Evolutionary conservation across 148 eudicot genomes (phyloP), one percentile per base, ranked within the genome.

Genomic region (Cornus controversa): DNA sequence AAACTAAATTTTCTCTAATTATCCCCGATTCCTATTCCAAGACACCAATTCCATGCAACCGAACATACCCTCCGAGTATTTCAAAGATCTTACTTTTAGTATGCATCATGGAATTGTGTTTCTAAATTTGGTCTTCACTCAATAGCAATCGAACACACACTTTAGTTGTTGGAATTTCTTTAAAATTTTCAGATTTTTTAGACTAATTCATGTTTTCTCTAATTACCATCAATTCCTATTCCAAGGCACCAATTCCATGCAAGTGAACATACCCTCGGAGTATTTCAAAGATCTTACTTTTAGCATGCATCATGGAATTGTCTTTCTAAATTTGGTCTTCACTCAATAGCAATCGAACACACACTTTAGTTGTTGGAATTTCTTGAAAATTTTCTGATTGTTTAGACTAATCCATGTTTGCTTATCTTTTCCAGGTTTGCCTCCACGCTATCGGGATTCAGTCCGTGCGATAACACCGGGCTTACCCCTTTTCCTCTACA

Each of bases 381-480:
- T 14, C 3, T 2, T 79, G 45, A n/a, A 22, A 2, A 16, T n/a
- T 34, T 9, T n/a, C 40, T 20, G 22, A 7, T n/a, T 25, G 29
- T 37, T 22, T 25, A 40, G 23, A 27, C 10, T 69, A 10, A 24
- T 66, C 45, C 6, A 22, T 57, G 5, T 37, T 31, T 23, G 14
- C 22, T 22, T 53, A 14, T 70, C 14, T 22, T 37, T 75, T 73
- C 4, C 86, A 93, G 97, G 99, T 67, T 88, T 96, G 84, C 99
- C 99, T 36, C 98, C 97, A 40, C 93, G 98, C 24, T 96, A 96
- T 81, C 93, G 99, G 5, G 99, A 96, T 82, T 96, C 99, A 57
- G 99, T 96, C 63, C 87, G 99, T 73, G 89, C 90, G 31, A 93
- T 93, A 40, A 93, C 98, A 34, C 99, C 99, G n/a, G 99, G 99